Conservation (phyloP, 345 rosid genomes). For the Euphorbia pulcherrima region DNA sequence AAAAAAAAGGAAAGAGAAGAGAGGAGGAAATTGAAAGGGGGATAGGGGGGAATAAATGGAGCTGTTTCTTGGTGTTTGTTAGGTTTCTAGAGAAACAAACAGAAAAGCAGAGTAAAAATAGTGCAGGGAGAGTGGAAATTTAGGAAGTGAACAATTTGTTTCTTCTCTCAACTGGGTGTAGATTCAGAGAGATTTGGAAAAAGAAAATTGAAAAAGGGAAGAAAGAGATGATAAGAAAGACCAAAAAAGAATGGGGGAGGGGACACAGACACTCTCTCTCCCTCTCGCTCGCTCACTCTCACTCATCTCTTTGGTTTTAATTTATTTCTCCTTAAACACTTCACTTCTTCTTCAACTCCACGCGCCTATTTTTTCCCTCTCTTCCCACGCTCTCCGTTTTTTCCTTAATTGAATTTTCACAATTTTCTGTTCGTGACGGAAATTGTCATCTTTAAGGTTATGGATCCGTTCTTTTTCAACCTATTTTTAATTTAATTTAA, state of each 20-base stretch:
- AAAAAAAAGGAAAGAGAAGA: not conserved
- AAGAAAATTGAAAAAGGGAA: not conserved
- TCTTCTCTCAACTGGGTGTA: not conserved
- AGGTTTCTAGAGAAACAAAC: conserved; percentile 6
- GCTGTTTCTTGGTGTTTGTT: not conserved
- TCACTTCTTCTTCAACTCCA: not conserved
- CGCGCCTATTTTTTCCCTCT: not conserved
- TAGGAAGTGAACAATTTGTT: not conserved
- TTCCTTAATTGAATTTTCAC: no score
- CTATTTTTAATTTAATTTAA: no score
- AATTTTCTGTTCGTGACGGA: no score
- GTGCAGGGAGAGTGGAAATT: conserved; percentile 6
- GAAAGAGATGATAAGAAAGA: no score
- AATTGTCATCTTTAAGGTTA: no score
- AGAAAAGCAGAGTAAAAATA: not conserved
- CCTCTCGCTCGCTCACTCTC: not conserved
- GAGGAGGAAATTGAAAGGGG: not conserved
- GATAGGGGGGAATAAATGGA: not conserved
- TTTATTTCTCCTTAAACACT: no score
- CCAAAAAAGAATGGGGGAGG: not conserved
- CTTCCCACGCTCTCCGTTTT: not conserved
- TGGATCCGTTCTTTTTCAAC: no score
- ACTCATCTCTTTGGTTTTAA: not conserved
- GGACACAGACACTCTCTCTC: not conserved
- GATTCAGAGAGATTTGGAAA: not conserved